Base-by-base conservation (phyloP, 257 asterid genomes). In the Lavandula angustifolia region DNA sequence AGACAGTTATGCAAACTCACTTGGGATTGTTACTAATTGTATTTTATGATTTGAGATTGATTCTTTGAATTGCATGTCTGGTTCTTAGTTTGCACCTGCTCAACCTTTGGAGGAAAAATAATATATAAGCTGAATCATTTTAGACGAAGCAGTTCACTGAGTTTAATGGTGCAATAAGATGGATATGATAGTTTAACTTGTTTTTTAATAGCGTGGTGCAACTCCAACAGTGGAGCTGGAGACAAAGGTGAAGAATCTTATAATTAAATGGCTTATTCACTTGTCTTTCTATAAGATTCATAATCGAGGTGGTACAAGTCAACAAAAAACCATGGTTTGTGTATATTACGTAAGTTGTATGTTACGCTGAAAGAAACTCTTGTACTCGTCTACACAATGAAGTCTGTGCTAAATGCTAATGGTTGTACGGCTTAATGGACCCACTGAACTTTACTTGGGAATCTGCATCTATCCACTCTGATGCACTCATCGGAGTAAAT, bases 131-230 rank as follows among this genome's bases (percentile, higher is more conserved):
- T n/a, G 48, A 33, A 33, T 32, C 16, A 18, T 62, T 53, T 49
- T 48, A 46, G 34, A 32, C 16, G 34, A 61, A 32, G 16, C 18
- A 54, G 10, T 22, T 22, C 55, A 27, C 32, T 47, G 42, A 17
- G 22, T 34, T 56, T 51, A 56, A 49, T 54, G 63, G 62, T 43
- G n/a, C 46, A 55, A 46, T 34, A 57, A 56, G 46, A 47, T 37
- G 6, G 16, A 38, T 40, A 49, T 40, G 3, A 18, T 46, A 18
- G 47, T 58, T 12, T 47, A 57, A 68, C 67, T 27, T 47, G 58
- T 58, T 37, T 22, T 12, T 27, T 41, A 33, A 58, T 68, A 46
- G 34, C 16, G 59, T 57, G 59, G 40, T 35, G 33, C 60, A 64
- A 27, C 69, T 64, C 31, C 60, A 51, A 37, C 44, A 31, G 9